A percentile compares a stretch with the other conserved stretches of the same genome.
Conservation (phyloP, 768 basidiomycete species). For the Cyclocybe cylindracea region DNA sequence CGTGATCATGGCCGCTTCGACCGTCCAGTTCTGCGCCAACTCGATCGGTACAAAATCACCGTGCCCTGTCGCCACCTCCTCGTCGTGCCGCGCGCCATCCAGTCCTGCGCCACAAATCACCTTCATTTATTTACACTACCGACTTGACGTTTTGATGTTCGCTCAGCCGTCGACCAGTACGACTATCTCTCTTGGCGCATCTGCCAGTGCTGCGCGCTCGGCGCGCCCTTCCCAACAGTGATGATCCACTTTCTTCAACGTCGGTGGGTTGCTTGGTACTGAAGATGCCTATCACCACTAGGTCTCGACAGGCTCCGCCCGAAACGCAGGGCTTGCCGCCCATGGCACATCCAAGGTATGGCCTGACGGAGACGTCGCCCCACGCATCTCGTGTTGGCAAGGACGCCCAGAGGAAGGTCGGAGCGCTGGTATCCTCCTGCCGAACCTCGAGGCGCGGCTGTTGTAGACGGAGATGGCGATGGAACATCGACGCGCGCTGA, state of each 20-base stretch:
- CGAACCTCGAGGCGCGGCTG: conserved; percentile 72
- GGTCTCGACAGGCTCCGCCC: conserved; percentile 41
- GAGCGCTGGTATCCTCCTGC: conserved; percentile 69
- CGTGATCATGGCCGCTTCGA: conserved; percentile 73
- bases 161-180: conserved; percentile 61
- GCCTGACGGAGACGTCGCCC: conserved; percentile 86
- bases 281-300: conserved; percentile 3
- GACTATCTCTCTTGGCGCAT: conserved; percentile 59
- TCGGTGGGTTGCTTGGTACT: background rate
- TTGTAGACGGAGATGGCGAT: conserved; percentile 61
- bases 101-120: no score
- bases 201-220: conserved; percentile 81
- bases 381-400: conserved; percentile 56
- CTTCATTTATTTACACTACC: no score
- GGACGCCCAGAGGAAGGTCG: conserved; percentile 49
- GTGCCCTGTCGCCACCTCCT: no score
- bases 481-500: conserved; percentile 46
- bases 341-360: conserved; percentile 47
- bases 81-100: conserved; percentile 67
- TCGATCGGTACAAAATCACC: conserved; percentile 68
- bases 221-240: conserved; percentile 62
- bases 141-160: background rate
- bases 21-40: conserved; percentile 58
- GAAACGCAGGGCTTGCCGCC: conserved; percentile 31
- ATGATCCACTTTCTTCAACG: no score